Evolutionary conservation across 768 basidiomycete genomes (phyloP).

Genomic region (Mrakia gelida): DNA sequence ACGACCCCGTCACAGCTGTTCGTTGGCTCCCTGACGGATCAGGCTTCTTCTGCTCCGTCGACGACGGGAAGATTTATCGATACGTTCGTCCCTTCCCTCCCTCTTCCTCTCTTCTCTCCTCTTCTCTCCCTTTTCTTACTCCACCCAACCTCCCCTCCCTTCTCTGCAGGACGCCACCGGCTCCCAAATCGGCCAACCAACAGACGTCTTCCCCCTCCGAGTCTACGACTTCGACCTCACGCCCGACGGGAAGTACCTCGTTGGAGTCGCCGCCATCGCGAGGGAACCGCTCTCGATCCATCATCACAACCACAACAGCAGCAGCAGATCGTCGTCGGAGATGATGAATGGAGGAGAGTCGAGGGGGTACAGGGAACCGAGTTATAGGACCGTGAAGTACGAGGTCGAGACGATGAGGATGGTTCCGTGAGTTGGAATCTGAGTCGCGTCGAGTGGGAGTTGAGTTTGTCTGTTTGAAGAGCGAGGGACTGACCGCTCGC

Average conservation of each 20-base stretch:
- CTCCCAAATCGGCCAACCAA: not conserved
- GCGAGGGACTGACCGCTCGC: not conserved
- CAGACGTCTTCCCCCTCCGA: constrained; percentile 1
- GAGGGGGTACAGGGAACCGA: constrained; percentile 18
- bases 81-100: constrained; percentile 45
- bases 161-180: not conserved
- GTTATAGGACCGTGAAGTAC: constrained; percentile 33
- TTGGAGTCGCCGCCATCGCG: constrained; percentile 59
- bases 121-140: too few relatives aligned
- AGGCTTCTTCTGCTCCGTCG: constrained; percentile 81
- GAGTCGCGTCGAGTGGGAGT: too few relatives aligned
- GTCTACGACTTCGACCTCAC: constrained; percentile 71
- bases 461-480: too few relatives aligned
- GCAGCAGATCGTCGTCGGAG: constrained; percentile 13
- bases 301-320: too few relatives aligned
- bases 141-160: not conserved
- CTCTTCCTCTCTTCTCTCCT: not conserved
- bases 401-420: constrained; percentile 55
- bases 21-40: constrained; percentile 83
- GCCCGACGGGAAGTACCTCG: constrained; percentile 74
- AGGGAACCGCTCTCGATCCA: constrained; percentile 27
- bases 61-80: constrained; percentile 64
- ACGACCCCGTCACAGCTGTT: constrained; percentile 77
- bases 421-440: constrained; percentile 55
- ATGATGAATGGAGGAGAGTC: constrained; percentile 4